Evolutionary conservation across 805 yeast genomes (phyloP), one percentile per base, ranked within the genome.

Genomic region (Hyphopichia homilentoma): DNA sequence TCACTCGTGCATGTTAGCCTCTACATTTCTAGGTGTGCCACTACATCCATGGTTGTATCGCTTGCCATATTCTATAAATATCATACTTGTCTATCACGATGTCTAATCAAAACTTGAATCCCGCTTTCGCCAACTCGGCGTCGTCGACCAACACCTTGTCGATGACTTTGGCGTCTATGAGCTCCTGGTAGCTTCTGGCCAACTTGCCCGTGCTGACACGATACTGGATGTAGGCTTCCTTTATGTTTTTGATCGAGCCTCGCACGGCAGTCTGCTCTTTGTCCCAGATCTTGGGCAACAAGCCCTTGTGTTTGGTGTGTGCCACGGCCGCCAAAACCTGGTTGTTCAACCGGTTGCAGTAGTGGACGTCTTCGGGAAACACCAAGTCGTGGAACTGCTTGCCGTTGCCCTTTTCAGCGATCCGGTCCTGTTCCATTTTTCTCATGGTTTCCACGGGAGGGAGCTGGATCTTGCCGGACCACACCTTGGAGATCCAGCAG

Each of bases 301-400:
- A 65, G 0, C 79, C 80, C 29, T 14, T 27, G 18, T 27, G 14
- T 7, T 6, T 4, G n/a, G n/a, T 12, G 18, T 28, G 30, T 20
- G 35, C 24, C 11, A 42, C 29, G 4, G 40, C 33, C 15, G 39
- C 31, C 21, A 44, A 35, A 12, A 45, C 26, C 30, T 45, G 47
- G 21, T 35, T 33, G 30, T 41, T 47, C 39, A 72, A 52, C 32
- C 57, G 54, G 41, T 70, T 72, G 44, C 74, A 70, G 47, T 77
- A 81, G 13, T 68, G 70, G 2, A 74, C 77, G 43, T 81, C 88
- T 30, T 59, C 59, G 7, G 83, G 82, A 41, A 53, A 66, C 11
- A 54, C 55, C 51, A 80, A 46, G 34, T 65, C 72, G 44, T 48
- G 53, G 43, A 45, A 47, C 5, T 30, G 20, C 24, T 41, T 48